Percentiles rank a stretch among this genome's conserved stretches.
Conservation (phyloP, 139 green algal species). For the Picochlorum sp. region DNA sequence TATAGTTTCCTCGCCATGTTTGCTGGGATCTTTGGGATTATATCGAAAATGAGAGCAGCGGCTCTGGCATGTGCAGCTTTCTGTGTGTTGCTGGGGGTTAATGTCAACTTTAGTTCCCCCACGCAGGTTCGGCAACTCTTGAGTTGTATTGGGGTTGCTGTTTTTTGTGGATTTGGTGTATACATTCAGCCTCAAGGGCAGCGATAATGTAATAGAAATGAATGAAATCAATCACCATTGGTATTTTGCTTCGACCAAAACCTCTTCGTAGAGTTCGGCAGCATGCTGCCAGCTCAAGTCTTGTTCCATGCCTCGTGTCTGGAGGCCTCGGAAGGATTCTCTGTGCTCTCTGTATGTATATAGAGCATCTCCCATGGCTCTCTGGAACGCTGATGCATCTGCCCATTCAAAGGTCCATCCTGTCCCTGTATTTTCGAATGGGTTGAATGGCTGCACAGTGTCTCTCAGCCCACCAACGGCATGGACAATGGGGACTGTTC, state of each 20-base stretch:
- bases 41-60: not conserved
- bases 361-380: conserved; percentile 56
- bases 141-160: not conserved
- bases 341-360: conserved; percentile 63
- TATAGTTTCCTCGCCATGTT: not conserved
- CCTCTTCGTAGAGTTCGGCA: conserved; percentile 84
- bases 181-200: not conserved
- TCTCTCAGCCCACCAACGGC: conserved; percentile 74
- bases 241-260: conserved; percentile 86
- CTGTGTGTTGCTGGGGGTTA: not conserved
- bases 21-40: not conserved
- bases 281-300: conserved; percentile 85
- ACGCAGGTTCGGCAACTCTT: conserved; percentile 3
- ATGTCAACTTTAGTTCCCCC: not conserved
- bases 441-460: conserved; percentile 75
- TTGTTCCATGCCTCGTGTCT: conserved; percentile 56
- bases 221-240: conserved; percentile 49
- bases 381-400: conserved; percentile 53
- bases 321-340: conserved; percentile 51
- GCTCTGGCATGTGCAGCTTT: not conserved
- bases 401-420: conserved; percentile 71
- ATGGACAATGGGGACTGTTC: conserved; percentile 83
- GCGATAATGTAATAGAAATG: not conserved
- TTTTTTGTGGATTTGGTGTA: conserved; percentile 7
- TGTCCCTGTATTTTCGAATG: conserved; percentile 67